These are phyloP conservation scores for Coemansia reversa DNA, from an alignment of 192 early-diverging fungal species.

Conservation along the genomic window DNA sequence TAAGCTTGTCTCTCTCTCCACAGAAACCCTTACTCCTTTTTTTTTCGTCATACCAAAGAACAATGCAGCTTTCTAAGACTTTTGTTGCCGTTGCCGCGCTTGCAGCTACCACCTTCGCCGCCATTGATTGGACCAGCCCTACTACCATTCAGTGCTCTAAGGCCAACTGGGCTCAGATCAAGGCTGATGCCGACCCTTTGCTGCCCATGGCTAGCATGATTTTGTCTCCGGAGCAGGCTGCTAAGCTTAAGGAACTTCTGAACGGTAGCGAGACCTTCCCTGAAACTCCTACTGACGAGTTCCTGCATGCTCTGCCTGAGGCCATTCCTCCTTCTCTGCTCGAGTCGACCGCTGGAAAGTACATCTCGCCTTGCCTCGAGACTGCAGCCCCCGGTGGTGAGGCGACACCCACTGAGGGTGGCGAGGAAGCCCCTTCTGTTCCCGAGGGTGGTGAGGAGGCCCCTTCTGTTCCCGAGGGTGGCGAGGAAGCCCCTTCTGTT, in stretches of 20 bases:
- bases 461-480: too few species aligned
- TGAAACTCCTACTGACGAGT: constrained; percentile 38
- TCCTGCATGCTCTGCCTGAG: constrained; percentile 33
- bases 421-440: too few species aligned
- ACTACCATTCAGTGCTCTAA: constrained; percentile 46
- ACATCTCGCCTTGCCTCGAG: constrained; percentile 8
- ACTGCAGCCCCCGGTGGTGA: not conserved
- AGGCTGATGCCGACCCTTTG: constrained; percentile 38
- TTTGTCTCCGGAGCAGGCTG: constrained; percentile 27
- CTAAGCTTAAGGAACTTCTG: constrained; percentile 24
- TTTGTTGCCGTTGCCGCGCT: constrained; percentile 52
- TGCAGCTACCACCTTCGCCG: constrained; percentile 37
- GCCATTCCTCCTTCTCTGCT: constrained; percentile 35
- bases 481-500: too few species aligned
- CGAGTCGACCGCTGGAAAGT: constrained; percentile 3
- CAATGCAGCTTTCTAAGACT: constrained; percentile 57
- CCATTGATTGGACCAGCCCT: constrained; percentile 47
- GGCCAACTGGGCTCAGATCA: constrained; percentile 48
- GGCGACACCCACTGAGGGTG: not conserved
- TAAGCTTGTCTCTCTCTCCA: not conserved
- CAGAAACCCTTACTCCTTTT: not conserved
- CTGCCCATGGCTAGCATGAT: constrained; percentile 26
- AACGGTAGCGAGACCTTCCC: constrained; percentile 27
- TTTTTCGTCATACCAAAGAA: constrained; percentile 10
- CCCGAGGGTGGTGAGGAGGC: constrained; percentile 3